A percentile compares a stretch with the other conserved stretches of the same genome.
Evolutionary conservation across 495 filamentous ascomycete genomes (phyloP).

Genomic region (Penicillium atrosanguineum): DNA sequence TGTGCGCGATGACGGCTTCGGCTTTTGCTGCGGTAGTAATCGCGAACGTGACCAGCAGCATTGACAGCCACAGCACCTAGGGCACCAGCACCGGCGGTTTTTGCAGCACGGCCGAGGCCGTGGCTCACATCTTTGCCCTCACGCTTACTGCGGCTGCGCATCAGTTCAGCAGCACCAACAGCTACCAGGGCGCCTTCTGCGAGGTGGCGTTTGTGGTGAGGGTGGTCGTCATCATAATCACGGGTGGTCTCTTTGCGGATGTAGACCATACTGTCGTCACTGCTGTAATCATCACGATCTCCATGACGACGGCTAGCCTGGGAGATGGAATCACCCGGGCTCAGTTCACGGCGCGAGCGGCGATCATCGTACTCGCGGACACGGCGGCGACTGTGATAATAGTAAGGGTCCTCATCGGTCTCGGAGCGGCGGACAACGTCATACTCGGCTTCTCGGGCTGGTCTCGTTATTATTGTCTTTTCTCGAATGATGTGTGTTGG

Average conservation of each 20-base stretch:
- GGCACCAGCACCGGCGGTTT: slow-evolving; percentile 75
- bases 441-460: slow-evolving; percentile 68
- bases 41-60: slow-evolving; percentile 67
- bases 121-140: slow-evolving; percentile 57
- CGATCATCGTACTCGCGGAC: slow-evolving; percentile 55
- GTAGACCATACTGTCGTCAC: slow-evolving; percentile 64
- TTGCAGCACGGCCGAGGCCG: slow-evolving; percentile 62
- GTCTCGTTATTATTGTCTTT: slow-evolving; percentile 72
- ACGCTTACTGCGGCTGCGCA: slow-evolving; percentile 64
- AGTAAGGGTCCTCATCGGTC: slow-evolving; percentile 51
- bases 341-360: slow-evolving; percentile 53
- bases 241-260: slow-evolving; percentile 50
- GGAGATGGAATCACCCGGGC: slow-evolving; percentile 58
- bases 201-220: slow-evolving; percentile 72
- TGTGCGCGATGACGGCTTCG: slow-evolving; percentile 50
- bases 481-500: slow-evolving; percentile 75
- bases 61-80: slow-evolving; percentile 81
- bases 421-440: slow-evolving; percentile 68
- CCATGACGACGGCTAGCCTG: slow-evolving; percentile 43
- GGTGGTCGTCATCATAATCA: slow-evolving; percentile 55
- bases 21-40: slow-evolving; percentile 65
- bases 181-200: slow-evolving; percentile 84
- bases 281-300: slow-evolving; percentile 49
- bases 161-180: slow-evolving; percentile 68
- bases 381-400: slow-evolving; percentile 61